A percentile compares a stretch with the other conserved stretches of the same genome.
Evolutionary conservation across 2,329 filamentous ascomycete species (phyloP).

Genomic region (Fusarium hostae): DNA sequence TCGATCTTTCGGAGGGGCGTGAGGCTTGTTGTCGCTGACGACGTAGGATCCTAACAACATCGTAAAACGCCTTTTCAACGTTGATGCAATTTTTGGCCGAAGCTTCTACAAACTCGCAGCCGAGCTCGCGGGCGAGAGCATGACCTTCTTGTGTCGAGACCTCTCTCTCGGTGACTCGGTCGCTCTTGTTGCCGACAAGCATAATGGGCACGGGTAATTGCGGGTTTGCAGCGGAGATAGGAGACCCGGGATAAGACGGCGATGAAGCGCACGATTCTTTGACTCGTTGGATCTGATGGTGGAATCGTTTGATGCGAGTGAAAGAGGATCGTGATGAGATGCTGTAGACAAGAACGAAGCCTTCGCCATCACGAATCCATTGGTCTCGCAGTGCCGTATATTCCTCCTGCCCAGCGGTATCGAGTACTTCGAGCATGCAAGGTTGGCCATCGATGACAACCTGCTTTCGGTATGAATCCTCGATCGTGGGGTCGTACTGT

Average conservation of each 20-base stretch:
- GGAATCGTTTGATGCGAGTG: slow-evolving; percentile 92
- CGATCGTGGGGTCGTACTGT: slow-evolving; percentile 87
- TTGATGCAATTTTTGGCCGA: slow-evolving; percentile 99
- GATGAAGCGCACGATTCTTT: slow-evolving; percentile 88
- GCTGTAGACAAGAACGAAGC: slow-evolving; percentile 97
- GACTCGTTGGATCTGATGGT: slow-evolving; percentile 96
- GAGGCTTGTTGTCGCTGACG: slow-evolving; percentile 76
- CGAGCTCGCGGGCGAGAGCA: slow-evolving; percentile 88
- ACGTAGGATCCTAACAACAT: slow-evolving; percentile 91
- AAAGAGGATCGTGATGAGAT: slow-evolving; percentile 98
- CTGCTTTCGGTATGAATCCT: slow-evolving; percentile 89
- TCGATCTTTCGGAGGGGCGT: slow-evolving; percentile 51
- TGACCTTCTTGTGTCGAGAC: slow-evolving; percentile 97
- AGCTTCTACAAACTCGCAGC: slow-evolving; percentile 96
- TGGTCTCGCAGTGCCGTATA: slow-evolving; percentile 97
- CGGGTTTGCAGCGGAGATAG: slow-evolving; percentile 68
- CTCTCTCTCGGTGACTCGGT: slow-evolving; percentile 93
- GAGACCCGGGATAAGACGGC: slow-evolving; percentile 80
- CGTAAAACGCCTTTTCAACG: slow-evolving; percentile 98
- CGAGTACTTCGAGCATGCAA: slow-evolving; percentile 96
- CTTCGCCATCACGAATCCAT: slow-evolving; percentile 98
- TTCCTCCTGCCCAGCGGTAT: slow-evolving; percentile 98
- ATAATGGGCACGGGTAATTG: slow-evolving; percentile 88
- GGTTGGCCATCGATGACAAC: slow-evolving; percentile 94
- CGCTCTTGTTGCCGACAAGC: slow-evolving; percentile 98